phyloP scores from a whole-genome alignment of 192 early-diverging fungal genomes.

The Backusella sp. region DNA sequence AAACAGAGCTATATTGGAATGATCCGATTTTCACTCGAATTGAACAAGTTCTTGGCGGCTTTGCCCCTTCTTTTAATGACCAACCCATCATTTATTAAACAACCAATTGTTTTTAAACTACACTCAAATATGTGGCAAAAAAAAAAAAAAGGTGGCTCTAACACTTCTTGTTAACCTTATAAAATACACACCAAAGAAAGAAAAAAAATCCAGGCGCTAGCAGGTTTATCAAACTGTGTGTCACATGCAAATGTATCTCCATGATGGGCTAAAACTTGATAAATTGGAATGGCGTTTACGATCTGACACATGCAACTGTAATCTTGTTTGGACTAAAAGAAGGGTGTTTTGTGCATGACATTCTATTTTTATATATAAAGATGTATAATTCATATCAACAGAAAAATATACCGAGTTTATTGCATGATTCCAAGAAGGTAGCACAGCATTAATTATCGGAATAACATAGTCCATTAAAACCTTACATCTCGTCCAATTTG shows the following conservation, averaged over 20 bases:
- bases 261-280: not conserved
- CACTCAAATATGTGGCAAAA: not conserved
- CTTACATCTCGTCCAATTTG: too few species aligned
- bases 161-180: not conserved
- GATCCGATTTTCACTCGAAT: too few species aligned
- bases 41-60: too few species aligned
- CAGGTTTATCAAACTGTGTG: not conserved
- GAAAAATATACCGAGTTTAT: not conserved
- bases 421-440: not conserved
- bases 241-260: not conserved
- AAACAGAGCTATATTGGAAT: too few species aligned
- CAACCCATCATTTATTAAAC: not conserved
- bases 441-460: not conserved
- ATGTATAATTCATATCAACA: not conserved
- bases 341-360: not conserved
- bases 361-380: too few species aligned
- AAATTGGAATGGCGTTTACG: not conserved
- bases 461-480: not conserved
- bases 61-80: too few species aligned
- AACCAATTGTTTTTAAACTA: not conserved
- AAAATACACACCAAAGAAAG: not conserved
- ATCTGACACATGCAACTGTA: not conserved
- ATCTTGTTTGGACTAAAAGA: not conserved
- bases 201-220: not conserved
- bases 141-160: not conserved